Percentiles rank a stretch among this genome's conserved stretches.
These are phyloP conservation scores for Carex cristatella DNA, from an alignment of 176 grass and related monocot species.

Conservation along the genomic window DNA sequence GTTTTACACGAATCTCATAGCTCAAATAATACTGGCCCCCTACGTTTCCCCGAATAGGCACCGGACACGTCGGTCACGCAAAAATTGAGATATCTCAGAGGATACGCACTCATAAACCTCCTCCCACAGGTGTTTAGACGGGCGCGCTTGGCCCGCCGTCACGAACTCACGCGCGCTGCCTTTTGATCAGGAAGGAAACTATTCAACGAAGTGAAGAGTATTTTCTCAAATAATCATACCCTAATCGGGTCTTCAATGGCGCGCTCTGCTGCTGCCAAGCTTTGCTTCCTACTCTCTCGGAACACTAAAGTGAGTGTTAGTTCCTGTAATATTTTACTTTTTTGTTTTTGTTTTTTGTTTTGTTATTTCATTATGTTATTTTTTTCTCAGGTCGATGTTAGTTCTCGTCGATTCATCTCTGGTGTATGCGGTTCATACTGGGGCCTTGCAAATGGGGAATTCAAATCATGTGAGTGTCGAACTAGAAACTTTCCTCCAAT, in stretches of 20 bases:
- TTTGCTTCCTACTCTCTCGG: slow-evolving; percentile 14
- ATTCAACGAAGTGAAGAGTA: background rate
- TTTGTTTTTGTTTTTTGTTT: background rate
- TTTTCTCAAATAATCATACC: background rate
- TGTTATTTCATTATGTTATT: background rate
- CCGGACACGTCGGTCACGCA: too few relatives aligned
- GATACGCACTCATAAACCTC: too few relatives aligned
- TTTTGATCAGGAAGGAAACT: background rate
- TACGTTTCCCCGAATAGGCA: too few relatives aligned
- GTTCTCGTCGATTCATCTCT: slow-evolving; percentile 10
- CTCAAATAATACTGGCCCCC: too few relatives aligned
- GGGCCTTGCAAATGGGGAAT: slow-evolving; percentile 2
- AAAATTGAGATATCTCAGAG: too few relatives aligned
- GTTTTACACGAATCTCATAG: too few relatives aligned
- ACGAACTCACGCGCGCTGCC: background rate
- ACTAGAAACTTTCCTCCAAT: background rate
- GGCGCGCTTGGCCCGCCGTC: background rate
- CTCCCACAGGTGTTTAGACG: background rate
- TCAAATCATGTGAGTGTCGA: slow-evolving; percentile 13
- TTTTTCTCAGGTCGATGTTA: background rate
- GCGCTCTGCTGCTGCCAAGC: slow-evolving; percentile 16
- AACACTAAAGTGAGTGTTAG: background rate
- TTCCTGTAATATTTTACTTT: background rate
- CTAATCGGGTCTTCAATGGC: background rate
- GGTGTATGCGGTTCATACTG: slow-evolving; percentile 2